Base-by-base conservation (phyloP, 768 basidiomycete genomes). In the Suillus spraguei region DNA sequence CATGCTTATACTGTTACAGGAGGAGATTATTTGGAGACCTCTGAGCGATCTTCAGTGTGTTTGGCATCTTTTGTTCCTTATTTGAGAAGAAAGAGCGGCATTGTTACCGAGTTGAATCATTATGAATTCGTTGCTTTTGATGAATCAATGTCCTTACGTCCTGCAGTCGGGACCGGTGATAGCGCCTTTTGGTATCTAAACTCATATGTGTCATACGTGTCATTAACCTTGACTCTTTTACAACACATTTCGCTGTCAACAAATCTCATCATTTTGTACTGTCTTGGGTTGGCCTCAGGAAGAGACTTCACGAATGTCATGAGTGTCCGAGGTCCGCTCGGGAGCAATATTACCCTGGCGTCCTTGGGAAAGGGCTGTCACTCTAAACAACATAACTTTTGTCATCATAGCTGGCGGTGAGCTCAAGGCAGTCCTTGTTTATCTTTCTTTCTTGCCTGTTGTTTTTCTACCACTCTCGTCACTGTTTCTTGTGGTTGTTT, bases 21-120 rank as follows among this genome's bases (percentile, higher is more conserved):
- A 88, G 85, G 73, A 82, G 89, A 32, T 67, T 90, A 33, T 87
- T 92, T 66, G 90, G 89, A 52, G 88, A 90, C 58, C 52, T 76
- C 32, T 81, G 68, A 58, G 9, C 39, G 24, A 41, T 58, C 17
- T 20, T 11, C 56, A 41, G 17, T 28, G 5, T 5, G 17, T 24
- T 58, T 4, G 17, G 16, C 16, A 56, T 56, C 38, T 20, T 10
- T 39, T 39, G 10, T 41, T 58, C 41, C 56, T 32, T 58, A 5
- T 17, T 56, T 5, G 55, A 24, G 10, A 17, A 3, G 36, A 39
- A 28, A 39, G 38, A 41, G 56, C 28, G 16, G 24, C 17, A 17
- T 41, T 41, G 41, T 6, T 41, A 58, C 52, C n/a, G 33, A 39
- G 17, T 28, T 28, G 41, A 17, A 58, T 41, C 16, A 41, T 28